Percentiles rank a stretch among this genome's conserved stretches.
These are phyloP conservation scores for Chrysoporthe puriensis DNA, from an alignment of 2,329 filamentous ascomycete species.

Conservation along the genomic window DNA sequence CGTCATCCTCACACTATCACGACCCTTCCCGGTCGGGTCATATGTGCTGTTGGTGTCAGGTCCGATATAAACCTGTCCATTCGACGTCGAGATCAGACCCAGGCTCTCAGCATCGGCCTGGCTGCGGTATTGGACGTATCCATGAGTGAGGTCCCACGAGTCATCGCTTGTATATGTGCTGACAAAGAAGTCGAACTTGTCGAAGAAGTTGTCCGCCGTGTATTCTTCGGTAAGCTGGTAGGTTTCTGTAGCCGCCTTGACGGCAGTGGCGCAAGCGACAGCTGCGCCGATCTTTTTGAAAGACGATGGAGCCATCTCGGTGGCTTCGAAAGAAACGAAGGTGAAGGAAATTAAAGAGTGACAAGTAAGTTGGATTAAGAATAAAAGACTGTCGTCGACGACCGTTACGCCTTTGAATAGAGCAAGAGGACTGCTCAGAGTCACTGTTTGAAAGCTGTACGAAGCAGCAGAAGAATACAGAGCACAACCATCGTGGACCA, in stretches of 20 bases:
- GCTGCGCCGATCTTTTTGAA: slow-evolving; percentile 25
- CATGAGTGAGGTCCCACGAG: slow-evolving; percentile 61
- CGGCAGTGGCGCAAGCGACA: slow-evolving; percentile 23
- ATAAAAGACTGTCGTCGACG: slow-evolving; percentile 24
- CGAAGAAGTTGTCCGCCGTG: slow-evolving; percentile 47
- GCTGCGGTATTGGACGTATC: slow-evolving; percentile 62
- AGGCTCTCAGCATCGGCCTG: slow-evolving; percentile 39
- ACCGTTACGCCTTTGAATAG: slow-evolving; percentile 19
- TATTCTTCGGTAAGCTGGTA: slow-evolving; percentile 20
- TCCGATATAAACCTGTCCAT: slow-evolving; percentile 20
- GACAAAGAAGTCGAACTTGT: slow-evolving; percentile 48
- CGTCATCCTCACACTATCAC: slow-evolving; percentile 22
- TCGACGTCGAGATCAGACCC: slow-evolving; percentile 41
- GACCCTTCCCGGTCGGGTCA: slow-evolving; percentile 1
- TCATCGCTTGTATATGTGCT: slow-evolving; percentile 29
- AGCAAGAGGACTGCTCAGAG: slow-evolving; percentile 15
- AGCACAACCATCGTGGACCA: background rate
- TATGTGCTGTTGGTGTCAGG: slow-evolving; percentile 18
- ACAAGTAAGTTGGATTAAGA: slow-evolving; percentile 17
- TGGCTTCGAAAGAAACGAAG: slow-evolving; percentile 8
- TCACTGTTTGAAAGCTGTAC: background rate
- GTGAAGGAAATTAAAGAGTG: slow-evolving; percentile 8
- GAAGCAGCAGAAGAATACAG: background rate
- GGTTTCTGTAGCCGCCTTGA: slow-evolving; percentile 19
- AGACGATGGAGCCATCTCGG: slow-evolving; percentile 21